These are phyloP conservation scores for Pholiota conissans DNA, from an alignment of 768 basidiomycete genomes.

Conservation along the genomic window DNA sequence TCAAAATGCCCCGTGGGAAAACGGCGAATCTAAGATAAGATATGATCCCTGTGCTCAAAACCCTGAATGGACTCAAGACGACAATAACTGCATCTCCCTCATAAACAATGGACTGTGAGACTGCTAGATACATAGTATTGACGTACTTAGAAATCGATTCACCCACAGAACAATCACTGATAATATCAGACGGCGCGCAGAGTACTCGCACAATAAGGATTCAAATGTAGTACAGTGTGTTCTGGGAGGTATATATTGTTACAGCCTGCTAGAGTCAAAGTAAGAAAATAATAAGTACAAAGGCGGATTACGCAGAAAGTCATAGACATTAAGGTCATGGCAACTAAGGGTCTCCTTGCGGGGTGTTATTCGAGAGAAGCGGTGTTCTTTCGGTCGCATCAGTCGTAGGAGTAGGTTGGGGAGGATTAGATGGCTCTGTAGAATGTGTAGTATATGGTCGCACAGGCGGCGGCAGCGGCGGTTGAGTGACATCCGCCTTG, in stretches of 20 bases:
- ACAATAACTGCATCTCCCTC: background rate
- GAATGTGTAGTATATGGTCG: slow-evolving; percentile 10
- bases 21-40: slow-evolving; percentile 6
- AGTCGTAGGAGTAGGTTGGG: slow-evolving; percentile 19
- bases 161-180: slow-evolving; percentile 1
- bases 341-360: slow-evolving; percentile 16
- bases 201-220: background rate
- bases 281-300: slow-evolving; percentile 3
- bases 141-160: background rate
- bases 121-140: background rate
- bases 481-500: slow-evolving; percentile 87
- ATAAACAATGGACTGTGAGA: no score
- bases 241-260: background rate
- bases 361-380: slow-evolving; percentile 28
- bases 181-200: background rate
- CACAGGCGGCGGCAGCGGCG: slow-evolving; percentile 27
- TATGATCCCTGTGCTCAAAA: slow-evolving; percentile 12
- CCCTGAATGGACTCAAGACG: background rate
- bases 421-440: slow-evolving; percentile 9
- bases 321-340: slow-evolving; percentile 9
- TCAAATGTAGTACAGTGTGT: background rate
- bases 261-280: slow-evolving; percentile 1
- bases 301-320: slow-evolving; percentile 4
- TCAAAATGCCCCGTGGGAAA: slow-evolving; percentile 5
- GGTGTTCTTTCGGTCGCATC: slow-evolving; percentile 41